Evolutionary conservation across 2,329 filamentous ascomycete genomes (phyloP).

Genomic region (Hirsutella rhossiliensis): DNA sequence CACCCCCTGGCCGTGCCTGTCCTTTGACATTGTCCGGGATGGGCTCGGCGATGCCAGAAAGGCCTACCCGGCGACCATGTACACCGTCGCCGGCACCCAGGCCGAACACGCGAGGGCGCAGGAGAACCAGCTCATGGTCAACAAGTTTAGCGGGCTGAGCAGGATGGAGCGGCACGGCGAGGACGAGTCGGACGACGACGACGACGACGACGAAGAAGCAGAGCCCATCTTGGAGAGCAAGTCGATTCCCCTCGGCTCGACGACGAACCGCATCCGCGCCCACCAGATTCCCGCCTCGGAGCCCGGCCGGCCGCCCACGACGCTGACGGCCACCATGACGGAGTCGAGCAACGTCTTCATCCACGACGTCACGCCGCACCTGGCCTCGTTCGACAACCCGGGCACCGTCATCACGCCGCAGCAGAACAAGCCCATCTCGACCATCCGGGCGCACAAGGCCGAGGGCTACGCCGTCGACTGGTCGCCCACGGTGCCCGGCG

Average conservation of each 20-base stretch:
- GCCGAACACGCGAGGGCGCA: conserved; percentile 61
- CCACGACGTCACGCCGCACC: conserved; percentile 85
- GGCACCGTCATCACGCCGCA: conserved; percentile 68
- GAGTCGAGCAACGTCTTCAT: conserved; percentile 83
- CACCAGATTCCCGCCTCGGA: conserved; percentile 68
- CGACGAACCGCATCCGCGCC: conserved; percentile 85
- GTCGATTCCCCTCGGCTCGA: conserved; percentile 72
- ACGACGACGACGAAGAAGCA: conserved; percentile 61
- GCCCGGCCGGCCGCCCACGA: conserved; percentile 60
- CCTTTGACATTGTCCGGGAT: conserved; percentile 86
- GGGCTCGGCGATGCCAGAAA: conserved; percentile 77
- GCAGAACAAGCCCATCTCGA: conserved; percentile 80
- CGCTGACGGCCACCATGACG: conserved; percentile 82
- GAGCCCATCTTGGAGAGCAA: conserved; percentile 93
- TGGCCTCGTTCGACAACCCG: conserved; percentile 80
- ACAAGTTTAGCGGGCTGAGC: conserved; percentile 89
- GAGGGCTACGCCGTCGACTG: conserved; percentile 98
- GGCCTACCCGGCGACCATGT: conserved; percentile 90
- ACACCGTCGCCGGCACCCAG: conserved; percentile 89
- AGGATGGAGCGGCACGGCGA: conserved; percentile 64
- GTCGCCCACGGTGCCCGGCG: conserved; percentile 65
- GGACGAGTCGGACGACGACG: conserved; percentile 58
- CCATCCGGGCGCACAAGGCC: conserved; percentile 78
- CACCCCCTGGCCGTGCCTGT: conserved; percentile 93
- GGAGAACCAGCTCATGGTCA: conserved; percentile 90